phyloP scores from a whole-genome alignment of 2,329 filamentous ascomycete genomes.

The Colletotrichum sp. region DNA sequence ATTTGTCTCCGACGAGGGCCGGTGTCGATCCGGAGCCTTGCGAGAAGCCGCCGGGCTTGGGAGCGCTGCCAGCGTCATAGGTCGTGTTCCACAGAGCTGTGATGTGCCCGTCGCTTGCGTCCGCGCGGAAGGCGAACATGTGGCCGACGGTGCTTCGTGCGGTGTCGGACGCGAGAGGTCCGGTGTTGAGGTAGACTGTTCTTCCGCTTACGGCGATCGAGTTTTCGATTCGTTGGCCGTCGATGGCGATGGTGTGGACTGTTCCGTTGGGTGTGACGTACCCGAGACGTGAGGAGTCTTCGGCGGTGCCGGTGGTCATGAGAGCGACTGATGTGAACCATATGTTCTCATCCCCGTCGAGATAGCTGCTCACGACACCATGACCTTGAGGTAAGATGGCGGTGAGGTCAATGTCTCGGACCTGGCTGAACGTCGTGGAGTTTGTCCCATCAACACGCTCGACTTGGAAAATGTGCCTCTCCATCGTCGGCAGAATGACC shows the following conservation, averaged over 20 bases:
- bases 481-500: background rate
- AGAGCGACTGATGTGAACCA: background rate
- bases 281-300: background rate
- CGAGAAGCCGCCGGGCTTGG: background rate
- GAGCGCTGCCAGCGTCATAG: background rate
- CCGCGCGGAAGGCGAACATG: background rate
- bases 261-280: background rate
- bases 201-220: background rate
- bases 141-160: background rate
- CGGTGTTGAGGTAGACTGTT: background rate
- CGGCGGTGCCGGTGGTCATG: background rate
- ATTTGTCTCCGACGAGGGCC: background rate
- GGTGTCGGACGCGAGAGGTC: background rate
- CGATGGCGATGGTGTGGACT: background rate
- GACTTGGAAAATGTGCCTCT: background rate
- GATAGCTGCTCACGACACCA: background rate
- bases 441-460: background rate
- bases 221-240: background rate
- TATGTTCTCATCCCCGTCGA: background rate
- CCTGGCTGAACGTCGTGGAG: background rate
- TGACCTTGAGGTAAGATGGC: background rate
- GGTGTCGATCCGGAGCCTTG: background rate
- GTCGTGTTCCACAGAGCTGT: background rate
- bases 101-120: background rate
- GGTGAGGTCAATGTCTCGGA: background rate